A percentile compares a stretch with the other conserved stretches of the same genome.
Conservation (phyloP, 2,329 filamentous ascomycete genomes). For the Magnaporthiopsis incrustans region DNA sequence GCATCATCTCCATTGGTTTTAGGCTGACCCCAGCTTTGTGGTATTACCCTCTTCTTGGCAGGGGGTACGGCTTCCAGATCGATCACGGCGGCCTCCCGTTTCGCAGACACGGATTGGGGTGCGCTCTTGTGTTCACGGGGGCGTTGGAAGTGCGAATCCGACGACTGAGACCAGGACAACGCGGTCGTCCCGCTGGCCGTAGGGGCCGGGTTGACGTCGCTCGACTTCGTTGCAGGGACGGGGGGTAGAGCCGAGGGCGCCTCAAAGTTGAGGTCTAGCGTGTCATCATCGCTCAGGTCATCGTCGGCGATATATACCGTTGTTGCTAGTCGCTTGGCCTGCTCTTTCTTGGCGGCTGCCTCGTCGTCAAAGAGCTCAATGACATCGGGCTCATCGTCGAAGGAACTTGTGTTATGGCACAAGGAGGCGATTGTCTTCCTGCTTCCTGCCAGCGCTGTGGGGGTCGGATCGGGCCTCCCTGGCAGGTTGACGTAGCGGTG, state of each 20-base stretch:
- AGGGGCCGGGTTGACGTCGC: conserved; percentile 18
- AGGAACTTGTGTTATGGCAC: conserved; percentile 39
- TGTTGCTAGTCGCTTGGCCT: conserved; percentile 16
- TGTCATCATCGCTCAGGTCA: conserved; percentile 79
- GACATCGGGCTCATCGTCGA: conserved; percentile 31
- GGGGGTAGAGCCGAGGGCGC: conserved; percentile 44
- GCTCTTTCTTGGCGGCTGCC: neutral
- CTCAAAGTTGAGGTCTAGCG: conserved; percentile 63
- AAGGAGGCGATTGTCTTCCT: conserved; percentile 30
- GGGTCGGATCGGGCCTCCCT: neutral
- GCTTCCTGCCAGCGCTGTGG: conserved; percentile 8
- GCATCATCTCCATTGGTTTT: conserved; percentile 26
- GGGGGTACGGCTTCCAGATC: conserved; percentile 21
- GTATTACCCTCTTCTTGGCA: conserved; percentile 58
- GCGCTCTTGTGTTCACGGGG: conserved; percentile 14
- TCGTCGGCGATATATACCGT: conserved; percentile 63
- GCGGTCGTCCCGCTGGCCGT: conserved; percentile 21
- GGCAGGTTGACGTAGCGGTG: neutral
- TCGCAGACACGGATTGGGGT: conserved; percentile 22
- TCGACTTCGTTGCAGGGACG: conserved; percentile 12
- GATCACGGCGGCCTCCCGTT: conserved; percentile 33
- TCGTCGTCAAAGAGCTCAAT: conserved; percentile 27
- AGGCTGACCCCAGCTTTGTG: conserved; percentile 34
- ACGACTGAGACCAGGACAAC: conserved; percentile 67
- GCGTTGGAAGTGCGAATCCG: conserved; percentile 38